phyloP scores from a whole-genome alignment of 768 basidiomycete genomes.

The Termitomyces sp. region DNA sequence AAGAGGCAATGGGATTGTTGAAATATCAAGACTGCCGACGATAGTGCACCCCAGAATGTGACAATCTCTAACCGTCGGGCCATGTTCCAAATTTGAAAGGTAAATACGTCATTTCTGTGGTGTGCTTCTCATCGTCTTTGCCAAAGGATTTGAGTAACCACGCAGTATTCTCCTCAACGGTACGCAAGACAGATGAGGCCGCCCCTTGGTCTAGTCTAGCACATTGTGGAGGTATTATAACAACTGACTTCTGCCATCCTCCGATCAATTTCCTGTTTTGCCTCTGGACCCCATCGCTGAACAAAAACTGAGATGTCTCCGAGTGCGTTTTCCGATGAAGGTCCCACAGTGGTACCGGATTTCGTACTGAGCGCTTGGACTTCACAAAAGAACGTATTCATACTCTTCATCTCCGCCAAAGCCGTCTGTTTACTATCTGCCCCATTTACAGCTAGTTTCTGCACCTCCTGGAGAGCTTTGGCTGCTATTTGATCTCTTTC shows the following conservation, averaged over 20 bases:
- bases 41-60: no score
- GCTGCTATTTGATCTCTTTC: constrained; percentile 32
- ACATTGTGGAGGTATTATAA: neutral
- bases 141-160: neutral
- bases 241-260: neutral
- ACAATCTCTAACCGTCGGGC: no score
- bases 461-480: constrained; percentile 30
- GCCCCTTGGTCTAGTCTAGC: neutral
- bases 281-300: neutral
- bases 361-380: neutral
- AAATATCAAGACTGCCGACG: no score
- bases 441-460: neutral
- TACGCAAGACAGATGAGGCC: neutral
- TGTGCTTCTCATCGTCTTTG: neutral
- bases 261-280: no score
- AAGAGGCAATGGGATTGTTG: no score
- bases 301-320: neutral
- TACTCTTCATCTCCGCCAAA: neutral
- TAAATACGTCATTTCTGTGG: neutral
- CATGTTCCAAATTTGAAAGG: no score
- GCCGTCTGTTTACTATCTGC: neutral
- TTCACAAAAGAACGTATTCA: neutral
- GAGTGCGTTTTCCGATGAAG: neutral
- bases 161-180: neutral
- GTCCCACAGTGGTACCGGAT: neutral